Conservation (phyloP, 441 rosid genomes). For the Syzygium syzygioides region DNA sequence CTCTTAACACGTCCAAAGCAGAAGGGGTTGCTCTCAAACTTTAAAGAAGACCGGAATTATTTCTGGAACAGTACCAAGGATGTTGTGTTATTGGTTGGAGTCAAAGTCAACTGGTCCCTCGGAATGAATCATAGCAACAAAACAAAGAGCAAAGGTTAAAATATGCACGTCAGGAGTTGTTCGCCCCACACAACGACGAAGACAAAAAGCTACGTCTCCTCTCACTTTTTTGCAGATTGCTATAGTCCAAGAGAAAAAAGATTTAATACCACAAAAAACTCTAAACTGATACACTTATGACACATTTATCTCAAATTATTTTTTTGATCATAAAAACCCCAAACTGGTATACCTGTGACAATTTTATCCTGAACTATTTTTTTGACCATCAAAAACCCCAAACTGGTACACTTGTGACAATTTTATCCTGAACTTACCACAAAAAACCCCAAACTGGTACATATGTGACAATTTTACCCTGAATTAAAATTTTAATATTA, state of each 20-base stretch:
- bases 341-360: too few relatives aligned
- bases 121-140: neutral
- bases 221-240: neutral
- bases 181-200: neutral
- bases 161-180: neutral
- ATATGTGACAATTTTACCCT: too few relatives aligned
- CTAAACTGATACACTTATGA: too few relatives aligned
- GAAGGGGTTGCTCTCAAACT: neutral
- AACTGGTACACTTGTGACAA: too few relatives aligned
- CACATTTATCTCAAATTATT: too few relatives aligned
- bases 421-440: too few relatives aligned
- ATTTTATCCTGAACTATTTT: too few relatives aligned
- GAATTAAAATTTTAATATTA: too few relatives aligned
- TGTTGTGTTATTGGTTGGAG: neutral
- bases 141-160: neutral
- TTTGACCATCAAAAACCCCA: too few relatives aligned
- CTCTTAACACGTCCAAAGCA: neutral
- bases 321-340: too few relatives aligned
- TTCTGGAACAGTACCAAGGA: neutral
- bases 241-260: neutral
- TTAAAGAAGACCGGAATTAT: neutral
- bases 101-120: neutral
- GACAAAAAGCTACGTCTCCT: neutral
- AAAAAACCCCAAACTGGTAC: too few relatives aligned
- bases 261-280: too few relatives aligned